Conservation (phyloP, 495 filamentous ascomycete genomes). For the Penicillium paxilli region DNA sequence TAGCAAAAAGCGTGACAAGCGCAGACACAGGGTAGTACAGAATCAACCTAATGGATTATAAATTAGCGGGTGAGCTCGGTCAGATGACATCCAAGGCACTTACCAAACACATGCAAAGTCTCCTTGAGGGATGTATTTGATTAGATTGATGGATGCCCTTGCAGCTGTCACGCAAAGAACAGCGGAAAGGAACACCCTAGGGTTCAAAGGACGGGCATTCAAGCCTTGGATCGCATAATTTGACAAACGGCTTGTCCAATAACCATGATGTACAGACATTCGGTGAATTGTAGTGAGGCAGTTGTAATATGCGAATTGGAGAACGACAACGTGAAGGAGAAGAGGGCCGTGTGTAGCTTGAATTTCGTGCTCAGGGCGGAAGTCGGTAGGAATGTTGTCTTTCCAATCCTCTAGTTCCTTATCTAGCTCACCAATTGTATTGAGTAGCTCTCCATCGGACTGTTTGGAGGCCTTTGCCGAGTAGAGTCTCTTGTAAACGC, state of each 20-base stretch:
- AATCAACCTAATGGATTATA: constrained; percentile 67
- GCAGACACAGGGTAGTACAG: constrained; percentile 97
- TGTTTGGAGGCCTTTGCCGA: constrained; percentile 90
- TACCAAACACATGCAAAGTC: constrained; percentile 96
- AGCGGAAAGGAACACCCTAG: constrained; percentile 91
- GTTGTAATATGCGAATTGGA: constrained; percentile 98
- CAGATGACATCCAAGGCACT: constrained; percentile 29
- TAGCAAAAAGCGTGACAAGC: constrained; percentile 92
- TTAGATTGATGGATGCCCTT: constrained; percentile 85
- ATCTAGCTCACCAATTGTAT: constrained; percentile 95
- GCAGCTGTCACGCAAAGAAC: constrained; percentile 90
- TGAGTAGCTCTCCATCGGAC: constrained; percentile 88
- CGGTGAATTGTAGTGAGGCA: constrained; percentile 96
- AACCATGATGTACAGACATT: constrained; percentile 97
- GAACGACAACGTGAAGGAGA: constrained; percentile 85
- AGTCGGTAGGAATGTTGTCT: constrained; percentile 88
- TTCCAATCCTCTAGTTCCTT: constrained; percentile 95
- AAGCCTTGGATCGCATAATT: constrained; percentile 94
- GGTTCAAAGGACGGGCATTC: constrained; percentile 87
- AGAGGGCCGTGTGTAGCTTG: constrained; percentile 85
- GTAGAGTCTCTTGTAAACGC: constrained; percentile 92
- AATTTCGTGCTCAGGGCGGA: constrained; percentile 93
- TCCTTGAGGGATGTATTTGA: constrained; percentile 94
- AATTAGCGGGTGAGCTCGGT: background rate
- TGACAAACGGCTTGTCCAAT: constrained; percentile 93